These are phyloP conservation scores for Aureobasidium leucospermi DNA, from an alignment of 2,329 filamentous ascomycete genomes.

Conservation along the genomic window DNA sequence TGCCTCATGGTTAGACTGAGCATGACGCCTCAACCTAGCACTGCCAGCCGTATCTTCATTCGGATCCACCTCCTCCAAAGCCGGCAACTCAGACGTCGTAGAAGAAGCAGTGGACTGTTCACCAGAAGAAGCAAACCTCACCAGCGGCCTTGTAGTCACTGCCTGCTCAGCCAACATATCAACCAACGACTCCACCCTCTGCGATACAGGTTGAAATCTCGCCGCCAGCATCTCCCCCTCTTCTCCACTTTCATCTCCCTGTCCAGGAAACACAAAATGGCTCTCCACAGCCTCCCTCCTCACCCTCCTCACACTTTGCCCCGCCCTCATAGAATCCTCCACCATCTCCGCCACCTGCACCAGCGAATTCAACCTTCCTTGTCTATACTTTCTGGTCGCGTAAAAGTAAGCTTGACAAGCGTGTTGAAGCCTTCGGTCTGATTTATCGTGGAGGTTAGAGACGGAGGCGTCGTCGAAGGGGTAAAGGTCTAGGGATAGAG, in stretches of 20 bases:
- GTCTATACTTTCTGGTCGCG: not conserved
- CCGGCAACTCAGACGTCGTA: constrained; percentile 26
- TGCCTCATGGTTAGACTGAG: constrained; percentile 50
- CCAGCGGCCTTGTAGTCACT: not conserved
- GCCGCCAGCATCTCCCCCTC: not conserved
- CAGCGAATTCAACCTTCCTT: not conserved
- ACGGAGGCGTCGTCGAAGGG: not conserved
- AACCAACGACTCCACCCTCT: constrained; percentile 5
- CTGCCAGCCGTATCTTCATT: constrained; percentile 28
- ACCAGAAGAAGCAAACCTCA: not conserved
- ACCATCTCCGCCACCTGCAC: not conserved
- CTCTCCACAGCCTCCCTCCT: not conserved
- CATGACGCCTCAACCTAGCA: constrained; percentile 44
- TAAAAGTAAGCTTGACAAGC: not conserved
- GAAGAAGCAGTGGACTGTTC: not conserved
- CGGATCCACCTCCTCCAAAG: constrained; percentile 20
- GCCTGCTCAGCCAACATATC: constrained; percentile 4
- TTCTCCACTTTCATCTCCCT: not conserved
- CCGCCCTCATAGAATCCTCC: not conserved
- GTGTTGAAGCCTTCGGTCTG: not conserved
- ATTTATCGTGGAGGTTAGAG: not conserved
- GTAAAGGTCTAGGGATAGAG: constrained; percentile 12
- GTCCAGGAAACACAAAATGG: not conserved
- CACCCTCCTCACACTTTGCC: not conserved
- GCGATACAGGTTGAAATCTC: not conserved